Evolutionary conservation across 352 stramenopile species (phyloP).

Genomic region (Phytophthora podocarpi): DNA sequence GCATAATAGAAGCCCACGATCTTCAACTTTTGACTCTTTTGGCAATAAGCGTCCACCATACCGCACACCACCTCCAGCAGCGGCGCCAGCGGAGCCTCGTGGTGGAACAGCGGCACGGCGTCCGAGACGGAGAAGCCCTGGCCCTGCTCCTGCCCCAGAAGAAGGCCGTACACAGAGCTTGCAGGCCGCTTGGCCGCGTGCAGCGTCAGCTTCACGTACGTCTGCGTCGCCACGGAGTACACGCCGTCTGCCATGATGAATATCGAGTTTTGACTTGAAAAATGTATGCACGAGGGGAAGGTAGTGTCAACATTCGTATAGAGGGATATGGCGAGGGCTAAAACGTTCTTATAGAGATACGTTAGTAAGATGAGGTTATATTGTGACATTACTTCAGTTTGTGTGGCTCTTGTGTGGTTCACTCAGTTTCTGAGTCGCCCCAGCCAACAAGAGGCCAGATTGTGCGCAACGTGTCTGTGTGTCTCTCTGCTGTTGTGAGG

Average conservation of each 20-base stretch:
- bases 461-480: too few species aligned
- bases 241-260: constrained; percentile 46
- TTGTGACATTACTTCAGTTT: constrained; percentile 22
- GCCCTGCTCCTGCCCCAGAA: constrained; percentile 59
- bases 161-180: constrained; percentile 52
- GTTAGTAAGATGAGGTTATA: not conserved
- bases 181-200: constrained; percentile 68
- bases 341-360: constrained; percentile 28
- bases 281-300: constrained; percentile 17
- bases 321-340: not conserved
- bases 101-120: constrained; percentile 81
- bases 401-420: constrained; percentile 27
- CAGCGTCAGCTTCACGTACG: constrained; percentile 80
- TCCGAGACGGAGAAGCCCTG: constrained; percentile 57
- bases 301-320: constrained; percentile 23
- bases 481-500: constrained; percentile 4
- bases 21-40: constrained; percentile 46
- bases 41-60: constrained; percentile 67
- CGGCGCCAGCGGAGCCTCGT: constrained; percentile 68
- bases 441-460: too few species aligned
- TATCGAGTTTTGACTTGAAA: constrained; percentile 10
- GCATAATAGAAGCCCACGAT: constrained; percentile 77
- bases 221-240: constrained; percentile 62
- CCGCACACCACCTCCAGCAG: constrained; percentile 69
- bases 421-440: constrained; percentile 11